Evolutionary conservation across 1,139 yeast genomes (phyloP).

Genomic region (Geotrichum bryndzae): DNA sequence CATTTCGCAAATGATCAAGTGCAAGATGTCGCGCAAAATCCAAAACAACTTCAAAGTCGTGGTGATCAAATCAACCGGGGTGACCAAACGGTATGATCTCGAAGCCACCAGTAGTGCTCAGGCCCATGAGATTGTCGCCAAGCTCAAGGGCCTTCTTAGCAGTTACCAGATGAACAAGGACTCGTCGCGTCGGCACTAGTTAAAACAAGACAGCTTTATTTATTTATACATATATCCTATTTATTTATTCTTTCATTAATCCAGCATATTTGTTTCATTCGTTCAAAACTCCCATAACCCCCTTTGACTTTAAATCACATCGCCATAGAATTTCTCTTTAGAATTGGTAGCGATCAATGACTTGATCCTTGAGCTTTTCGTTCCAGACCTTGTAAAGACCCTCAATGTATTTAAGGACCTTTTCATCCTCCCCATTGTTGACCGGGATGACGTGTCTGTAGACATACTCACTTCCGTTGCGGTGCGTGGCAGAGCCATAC

Average conservation of each 20-base stretch:
- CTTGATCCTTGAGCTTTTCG: slow-evolving; percentile 62
- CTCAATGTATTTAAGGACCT: slow-evolving; percentile 57
- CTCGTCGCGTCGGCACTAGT: slow-evolving; percentile 11
- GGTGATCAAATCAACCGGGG: slow-evolving; percentile 56
- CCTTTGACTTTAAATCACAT: not conserved
- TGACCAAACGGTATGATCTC: slow-evolving; percentile 72
- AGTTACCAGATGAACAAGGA: slow-evolving; percentile 16
- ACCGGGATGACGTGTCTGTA: slow-evolving; percentile 43
- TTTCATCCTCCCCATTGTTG: slow-evolving; percentile 55
- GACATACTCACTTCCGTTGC: slow-evolving; percentile 60
- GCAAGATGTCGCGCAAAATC: slow-evolving; percentile 72
- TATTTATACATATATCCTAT: not conserved
- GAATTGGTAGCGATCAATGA: slow-evolving; percentile 38
- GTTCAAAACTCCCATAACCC: not conserved
- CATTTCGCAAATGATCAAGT: slow-evolving; percentile 65
- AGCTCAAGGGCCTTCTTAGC: slow-evolving; percentile 36
- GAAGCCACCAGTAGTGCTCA: slow-evolving; percentile 63
- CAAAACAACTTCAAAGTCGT: slow-evolving; percentile 79
- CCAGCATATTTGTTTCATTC: not conserved
- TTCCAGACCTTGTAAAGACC: slow-evolving; percentile 58
- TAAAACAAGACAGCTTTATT: not conserved
- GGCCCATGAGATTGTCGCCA: slow-evolving; percentile 69
- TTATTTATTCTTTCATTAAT: not conserved
- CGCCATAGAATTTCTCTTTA: slow-evolving; percentile 2
- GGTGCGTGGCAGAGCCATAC: slow-evolving; percentile 67